phyloP scores from a whole-genome alignment of 805 yeast genomes.

The Suhomyces kilbournensis region DNA sequence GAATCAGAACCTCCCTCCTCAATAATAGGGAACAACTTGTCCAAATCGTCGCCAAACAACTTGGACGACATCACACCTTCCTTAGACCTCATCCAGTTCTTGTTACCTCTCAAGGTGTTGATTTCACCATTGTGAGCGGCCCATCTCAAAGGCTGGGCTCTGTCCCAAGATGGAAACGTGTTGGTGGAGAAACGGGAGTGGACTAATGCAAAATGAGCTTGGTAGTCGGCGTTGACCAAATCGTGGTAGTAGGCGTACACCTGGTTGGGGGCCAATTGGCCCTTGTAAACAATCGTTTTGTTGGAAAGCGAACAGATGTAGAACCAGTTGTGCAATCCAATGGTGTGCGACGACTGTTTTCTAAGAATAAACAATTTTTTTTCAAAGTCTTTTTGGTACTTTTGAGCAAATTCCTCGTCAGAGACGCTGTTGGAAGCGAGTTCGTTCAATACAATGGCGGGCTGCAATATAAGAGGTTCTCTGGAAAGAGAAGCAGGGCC shows the following conservation, averaged over 20 bases:
- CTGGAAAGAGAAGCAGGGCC: constrained; percentile 94
- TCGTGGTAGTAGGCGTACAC: constrained; percentile 95
- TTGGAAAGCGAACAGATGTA: constrained; percentile 90
- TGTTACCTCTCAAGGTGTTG: constrained; percentile 94
- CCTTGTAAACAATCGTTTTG: constrained; percentile 92
- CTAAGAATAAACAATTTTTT: constrained; percentile 81
- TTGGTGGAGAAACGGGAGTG: constrained; percentile 97
- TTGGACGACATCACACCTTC: constrained; percentile 93
- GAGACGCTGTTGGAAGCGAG: constrained; percentile 13
- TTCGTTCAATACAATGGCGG: constrained; percentile 69
- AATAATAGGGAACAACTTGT: constrained; percentile 86
- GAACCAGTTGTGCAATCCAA: constrained; percentile 96
- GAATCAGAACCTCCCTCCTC: constrained; percentile 99
- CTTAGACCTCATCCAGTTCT: constrained; percentile 98
- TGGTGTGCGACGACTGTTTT: constrained; percentile 85
- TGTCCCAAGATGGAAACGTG: constrained; percentile 99
- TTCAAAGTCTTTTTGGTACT: constrained; percentile 66
- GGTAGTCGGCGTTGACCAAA: constrained; percentile 84
- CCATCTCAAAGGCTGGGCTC: constrained; percentile 97
- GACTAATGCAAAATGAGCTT: constrained; percentile 92
- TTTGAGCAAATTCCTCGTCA: constrained; percentile 51
- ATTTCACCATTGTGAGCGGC: constrained; percentile 99
- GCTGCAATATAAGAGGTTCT: constrained; percentile 90
- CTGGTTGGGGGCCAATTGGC: constrained; percentile 95
- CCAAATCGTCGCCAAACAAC: constrained; percentile 87